phyloP scores from a whole-genome alignment of 352 stramenopile genomes.

The Globisporangium takayamanum region DNA sequence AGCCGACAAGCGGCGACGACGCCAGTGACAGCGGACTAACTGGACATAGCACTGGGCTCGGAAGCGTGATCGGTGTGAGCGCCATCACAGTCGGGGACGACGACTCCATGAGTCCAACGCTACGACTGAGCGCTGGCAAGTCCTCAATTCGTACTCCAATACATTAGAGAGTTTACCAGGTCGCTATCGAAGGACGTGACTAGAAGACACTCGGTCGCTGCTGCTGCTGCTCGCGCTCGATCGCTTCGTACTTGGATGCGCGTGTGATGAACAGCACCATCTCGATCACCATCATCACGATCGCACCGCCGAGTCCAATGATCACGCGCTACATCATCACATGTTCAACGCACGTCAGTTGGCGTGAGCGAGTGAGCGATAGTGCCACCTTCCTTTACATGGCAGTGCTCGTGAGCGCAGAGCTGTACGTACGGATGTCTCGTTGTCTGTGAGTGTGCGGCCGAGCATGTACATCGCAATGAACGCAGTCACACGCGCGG shows the following conservation, averaged over 20 bases:
- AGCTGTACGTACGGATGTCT: conserved; percentile 49
- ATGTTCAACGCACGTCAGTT: too few relatives aligned
- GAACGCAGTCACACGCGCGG: conserved; percentile 73
- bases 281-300: conserved; percentile 86
- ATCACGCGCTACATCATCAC: conserved; percentile 41
- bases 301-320: conserved; percentile 53
- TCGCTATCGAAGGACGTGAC: too few relatives aligned
- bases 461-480: conserved; percentile 74
- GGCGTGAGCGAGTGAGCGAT: too few relatives aligned
- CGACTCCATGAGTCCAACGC: not conserved
- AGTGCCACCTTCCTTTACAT: too few relatives aligned
- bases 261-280: conserved; percentile 85
- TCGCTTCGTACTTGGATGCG: conserved; percentile 54
- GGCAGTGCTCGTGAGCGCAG: too few relatives aligned
- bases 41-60: not conserved
- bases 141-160: too few relatives aligned
- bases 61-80: conserved; percentile 9
- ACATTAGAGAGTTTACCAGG: too few relatives aligned
- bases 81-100: not conserved
- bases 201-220: conserved; percentile 27
- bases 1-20: too few relatives aligned
- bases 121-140: too few relatives aligned
- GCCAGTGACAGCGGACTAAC: too few relatives aligned
- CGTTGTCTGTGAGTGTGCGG: conserved; percentile 53
- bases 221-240: conserved; percentile 44